Evolutionary conservation across 176 grass and related monocot genomes (phyloP).

Genomic region (Thinopyrum elongatum): DNA sequence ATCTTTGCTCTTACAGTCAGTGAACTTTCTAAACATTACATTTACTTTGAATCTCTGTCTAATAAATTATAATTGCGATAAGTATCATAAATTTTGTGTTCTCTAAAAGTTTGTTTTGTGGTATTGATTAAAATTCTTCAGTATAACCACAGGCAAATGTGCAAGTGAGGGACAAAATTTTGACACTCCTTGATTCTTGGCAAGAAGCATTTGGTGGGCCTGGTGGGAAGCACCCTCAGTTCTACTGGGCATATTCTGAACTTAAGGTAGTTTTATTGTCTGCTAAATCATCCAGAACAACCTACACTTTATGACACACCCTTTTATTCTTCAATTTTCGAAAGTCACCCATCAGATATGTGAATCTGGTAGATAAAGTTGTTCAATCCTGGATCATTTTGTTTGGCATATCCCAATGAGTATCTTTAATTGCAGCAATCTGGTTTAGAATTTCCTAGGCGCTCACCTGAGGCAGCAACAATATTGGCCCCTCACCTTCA

Average conservation of each 20-base stretch:
- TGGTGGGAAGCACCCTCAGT: slow-evolving; percentile 71
- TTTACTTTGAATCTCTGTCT: neutral
- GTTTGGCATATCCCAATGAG: neutral
- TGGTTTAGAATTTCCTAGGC: slow-evolving; percentile 70
- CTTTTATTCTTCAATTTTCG: neutral
- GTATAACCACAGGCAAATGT: slow-evolving; percentile 43
- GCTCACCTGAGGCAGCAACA: slow-evolving; percentile 53
- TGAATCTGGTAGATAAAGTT: neutral
- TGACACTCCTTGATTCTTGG: slow-evolving; percentile 75
- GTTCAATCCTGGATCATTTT: neutral
- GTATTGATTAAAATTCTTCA: neutral
- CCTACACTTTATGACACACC: neutral
- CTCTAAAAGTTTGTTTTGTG: neutral
- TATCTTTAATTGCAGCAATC: slow-evolving; percentile 45
- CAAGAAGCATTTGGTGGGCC: slow-evolving; percentile 85
- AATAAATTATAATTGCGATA: neutral
- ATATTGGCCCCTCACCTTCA: slow-evolving; percentile 62
- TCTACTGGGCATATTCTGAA: slow-evolving; percentile 80
- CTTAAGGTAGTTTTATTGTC: slow-evolving; percentile 48
- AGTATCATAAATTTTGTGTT: neutral
- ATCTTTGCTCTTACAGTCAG: neutral
- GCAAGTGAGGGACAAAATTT: slow-evolving; percentile 71
- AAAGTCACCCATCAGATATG: neutral
- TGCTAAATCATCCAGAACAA: neutral
- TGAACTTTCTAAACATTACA: neutral